phyloP scores from a whole-genome alignment of 2,329 filamentous ascomycete species.

The Allantophomopsis lycopodina region DNA sequence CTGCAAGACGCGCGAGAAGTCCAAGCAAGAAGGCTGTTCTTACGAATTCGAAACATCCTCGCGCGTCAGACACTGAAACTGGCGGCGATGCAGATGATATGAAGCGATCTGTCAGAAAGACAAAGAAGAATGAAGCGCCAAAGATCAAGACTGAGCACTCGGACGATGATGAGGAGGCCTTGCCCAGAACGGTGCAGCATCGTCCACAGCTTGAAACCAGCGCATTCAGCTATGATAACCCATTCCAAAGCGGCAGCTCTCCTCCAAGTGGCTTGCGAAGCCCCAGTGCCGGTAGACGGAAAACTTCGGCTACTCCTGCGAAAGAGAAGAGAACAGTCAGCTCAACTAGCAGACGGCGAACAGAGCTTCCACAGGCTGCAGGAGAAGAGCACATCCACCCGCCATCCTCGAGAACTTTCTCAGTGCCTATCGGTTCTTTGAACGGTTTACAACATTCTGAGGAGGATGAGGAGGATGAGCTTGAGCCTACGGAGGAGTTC shows the following conservation, averaged over 20 bases:
- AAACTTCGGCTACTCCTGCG: slow-evolving; percentile 23
- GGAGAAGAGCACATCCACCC: slow-evolving; percentile 37
- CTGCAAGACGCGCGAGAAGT: slow-evolving; percentile 25
- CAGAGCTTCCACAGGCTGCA: slow-evolving; percentile 25
- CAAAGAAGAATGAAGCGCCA: slow-evolving; percentile 36
- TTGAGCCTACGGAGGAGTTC: slow-evolving; percentile 80
- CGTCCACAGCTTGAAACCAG: slow-evolving; percentile 31
- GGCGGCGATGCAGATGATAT: slow-evolving; percentile 25
- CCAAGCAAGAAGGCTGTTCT: slow-evolving; percentile 41
- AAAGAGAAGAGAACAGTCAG: slow-evolving; percentile 21
- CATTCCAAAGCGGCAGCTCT: slow-evolving; percentile 79
- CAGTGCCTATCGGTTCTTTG: slow-evolving; percentile 34
- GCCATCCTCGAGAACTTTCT: slow-evolving; percentile 42
- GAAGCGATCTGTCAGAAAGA: slow-evolving; percentile 32
- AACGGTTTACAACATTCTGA: slow-evolving; percentile 25
- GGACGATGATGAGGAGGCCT: slow-evolving; percentile 20
- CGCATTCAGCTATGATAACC: slow-evolving; percentile 81
- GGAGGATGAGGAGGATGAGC: slow-evolving; percentile 20
- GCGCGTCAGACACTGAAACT: slow-evolving; percentile 35
- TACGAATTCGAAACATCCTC: slow-evolving; percentile 37
- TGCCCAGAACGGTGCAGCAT: slow-evolving; percentile 6
- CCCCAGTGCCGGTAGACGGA: slow-evolving; percentile 31
- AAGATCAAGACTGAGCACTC: slow-evolving; percentile 40
- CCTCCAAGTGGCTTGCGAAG: slow-evolving; percentile 37
- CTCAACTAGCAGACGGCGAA: slow-evolving; percentile 32